These are phyloP conservation scores for Lyophyllum shimeji DNA, from an alignment of 768 basidiomycete species.

Conservation along the genomic window DNA sequence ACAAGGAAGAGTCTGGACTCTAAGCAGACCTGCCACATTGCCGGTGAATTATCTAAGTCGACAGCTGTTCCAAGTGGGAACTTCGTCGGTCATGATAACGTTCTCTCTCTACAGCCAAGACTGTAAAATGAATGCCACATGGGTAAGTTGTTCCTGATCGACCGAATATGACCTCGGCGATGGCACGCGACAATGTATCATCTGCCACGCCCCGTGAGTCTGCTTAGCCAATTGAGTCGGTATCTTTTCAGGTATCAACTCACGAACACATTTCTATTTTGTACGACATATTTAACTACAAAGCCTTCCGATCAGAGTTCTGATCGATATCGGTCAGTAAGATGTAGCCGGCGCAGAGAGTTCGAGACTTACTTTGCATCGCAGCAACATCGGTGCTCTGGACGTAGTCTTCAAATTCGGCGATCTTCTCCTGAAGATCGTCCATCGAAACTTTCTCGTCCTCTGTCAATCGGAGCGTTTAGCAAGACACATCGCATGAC, in stretches of 20 bases:
- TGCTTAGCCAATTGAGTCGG: not conserved
- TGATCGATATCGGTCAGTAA: slow-evolving; percentile 15
- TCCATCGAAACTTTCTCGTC: slow-evolving; percentile 93
- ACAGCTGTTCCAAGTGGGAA: not conserved
- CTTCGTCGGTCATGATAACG: not conserved
- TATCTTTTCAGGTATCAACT: slow-evolving; percentile 2
- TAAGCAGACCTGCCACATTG: not conserved
- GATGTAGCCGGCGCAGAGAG: not conserved
- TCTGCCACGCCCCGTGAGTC: not conserved
- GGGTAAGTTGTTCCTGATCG: slow-evolving; percentile 8
- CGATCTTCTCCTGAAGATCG: slow-evolving; percentile 89
- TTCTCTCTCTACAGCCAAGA: not conserved
- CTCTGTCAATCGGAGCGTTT: slow-evolving; percentile 49
- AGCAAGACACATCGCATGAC: slow-evolving; percentile 1
- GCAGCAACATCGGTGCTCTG: slow-evolving; percentile 92
- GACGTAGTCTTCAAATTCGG: slow-evolving; percentile 82
- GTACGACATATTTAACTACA: not conserved
- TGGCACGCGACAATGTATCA: not conserved
- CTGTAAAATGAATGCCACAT: slow-evolving; percentile 11
- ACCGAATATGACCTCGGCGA: not conserved
- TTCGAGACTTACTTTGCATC: slow-evolving; percentile 80
- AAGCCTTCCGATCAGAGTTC: slow-evolving; percentile 17
- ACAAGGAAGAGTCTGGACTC: not conserved
- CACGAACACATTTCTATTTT: not conserved
- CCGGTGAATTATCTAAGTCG: not conserved